Percentiles rank a stretch among this genome's conserved stretches.
Evolutionary conservation across 441 rosid genomes (phyloP).

Genomic region (Aquilaria agallochum): DNA sequence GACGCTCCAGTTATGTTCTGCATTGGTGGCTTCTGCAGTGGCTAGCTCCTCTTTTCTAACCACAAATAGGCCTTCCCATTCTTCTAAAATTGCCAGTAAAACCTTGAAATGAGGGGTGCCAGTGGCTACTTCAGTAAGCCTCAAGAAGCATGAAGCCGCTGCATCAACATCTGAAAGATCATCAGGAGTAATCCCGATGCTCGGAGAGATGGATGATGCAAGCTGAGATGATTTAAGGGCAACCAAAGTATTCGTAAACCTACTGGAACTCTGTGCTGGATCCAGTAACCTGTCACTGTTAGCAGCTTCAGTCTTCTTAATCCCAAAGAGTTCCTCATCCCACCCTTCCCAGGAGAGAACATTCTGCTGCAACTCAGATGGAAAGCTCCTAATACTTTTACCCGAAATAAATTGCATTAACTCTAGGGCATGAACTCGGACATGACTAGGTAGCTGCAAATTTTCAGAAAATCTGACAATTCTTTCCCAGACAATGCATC

Average conservation of each 20-base stretch:
- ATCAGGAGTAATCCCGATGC: conserved; percentile 66
- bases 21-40: conserved; percentile 36
- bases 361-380: conserved; percentile 49
- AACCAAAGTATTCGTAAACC: conserved; percentile 77
- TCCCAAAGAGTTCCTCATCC: conserved; percentile 49
- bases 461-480: conserved; percentile 68
- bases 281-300: conserved; percentile 36
- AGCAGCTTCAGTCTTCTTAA: conserved; percentile 37
- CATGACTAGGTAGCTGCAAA: conserved; percentile 70
- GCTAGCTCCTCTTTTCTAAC: conserved; percentile 37
- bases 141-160: conserved; percentile 70
- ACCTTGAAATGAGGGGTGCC: conserved; percentile 50
- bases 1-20: conserved; percentile 61
- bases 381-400: conserved; percentile 51
- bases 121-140: conserved; percentile 51
- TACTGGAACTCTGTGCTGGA: conserved; percentile 51
- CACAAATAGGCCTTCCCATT: conserved; percentile 87
- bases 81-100: conserved; percentile 72
- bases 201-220: conserved; percentile 53
- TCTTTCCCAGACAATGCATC: conserved; percentile 78
- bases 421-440: conserved; percentile 82
- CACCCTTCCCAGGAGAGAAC: conserved; percentile 87
- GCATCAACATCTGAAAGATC: conserved; percentile 59
- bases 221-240: conserved; percentile 94
- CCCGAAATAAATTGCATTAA: conserved; percentile 80